Evolutionary conservation across 805 yeast species (phyloP), one percentile per base, ranked within the genome.

Genomic region (Komagataella mondaviorum): DNA sequence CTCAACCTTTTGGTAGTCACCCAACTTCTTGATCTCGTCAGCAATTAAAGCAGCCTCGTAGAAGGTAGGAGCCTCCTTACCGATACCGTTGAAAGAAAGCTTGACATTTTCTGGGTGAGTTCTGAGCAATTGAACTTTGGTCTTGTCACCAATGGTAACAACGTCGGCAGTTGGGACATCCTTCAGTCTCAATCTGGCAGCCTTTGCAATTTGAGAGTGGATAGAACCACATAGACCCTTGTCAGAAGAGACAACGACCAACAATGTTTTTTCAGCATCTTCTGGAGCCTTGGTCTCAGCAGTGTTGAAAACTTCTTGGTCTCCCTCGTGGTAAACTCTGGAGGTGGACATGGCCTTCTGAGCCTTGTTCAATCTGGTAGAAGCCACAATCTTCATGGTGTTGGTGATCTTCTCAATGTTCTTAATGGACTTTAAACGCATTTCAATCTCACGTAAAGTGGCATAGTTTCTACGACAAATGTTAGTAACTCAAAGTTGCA

Each of bases 311-410:
- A 93, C 88, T 66, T 85, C 88, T 55, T 75, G 60, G 65, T 89
- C 95, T 54, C 90, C 82, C 61, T 77, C 76, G 66, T 83, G 83
- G 77, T 87, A 91, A 55, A 80, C 84, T 70, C 95, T 83, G 49
- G 97, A 85, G 49, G 87, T 79, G 60, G 76, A 74, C 89, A 89
- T 91, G 55, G 97, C 96, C 71, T 84, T 86, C 73, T 89, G 96
- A 55, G 99, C 99, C 74, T 87, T 89, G 68, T 81, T 77, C 70
- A 93, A 81, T 75, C 96, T 85, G 61, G 99, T 93, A 46, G 98
- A 91, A 46, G 99, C 99, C 64, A 93, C 99, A 73, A 93, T 85
- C 79, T 90, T 93, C 98, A 93, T 93, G 71, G 99, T 93, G 76
- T 93, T 93, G 75, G 99, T 93, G 76, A 93, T 93, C 78, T 93